Percentiles rank a stretch among this genome's conserved stretches.
Conservation (phyloP, 2,329 filamentous ascomycete genomes). For the Penicillium sp. region DNA sequence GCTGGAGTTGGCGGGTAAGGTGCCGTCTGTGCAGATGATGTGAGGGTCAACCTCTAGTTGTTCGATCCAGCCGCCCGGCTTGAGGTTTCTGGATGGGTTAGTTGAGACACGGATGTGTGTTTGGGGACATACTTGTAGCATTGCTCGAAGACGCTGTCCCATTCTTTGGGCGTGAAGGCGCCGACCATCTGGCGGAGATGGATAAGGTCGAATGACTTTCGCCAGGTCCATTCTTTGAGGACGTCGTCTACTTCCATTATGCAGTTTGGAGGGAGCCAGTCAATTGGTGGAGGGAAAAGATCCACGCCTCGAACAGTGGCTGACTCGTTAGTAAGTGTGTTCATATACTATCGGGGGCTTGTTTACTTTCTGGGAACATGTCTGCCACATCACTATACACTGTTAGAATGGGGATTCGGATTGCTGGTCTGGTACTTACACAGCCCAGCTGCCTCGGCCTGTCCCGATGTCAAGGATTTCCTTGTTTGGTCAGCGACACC, state of each 20-base stretch:
- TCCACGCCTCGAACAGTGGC: slow-evolving; percentile 18
- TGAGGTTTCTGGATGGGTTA: slow-evolving; percentile 1
- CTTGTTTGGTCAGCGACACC: neutral
- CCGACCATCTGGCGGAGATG: slow-evolving; percentile 13
- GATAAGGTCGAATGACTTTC: slow-evolving; percentile 18
- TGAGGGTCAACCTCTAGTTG: slow-evolving; percentile 2
- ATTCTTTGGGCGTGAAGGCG: slow-evolving; percentile 6
- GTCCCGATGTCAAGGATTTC: slow-evolving; percentile 10
- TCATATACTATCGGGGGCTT: neutral
- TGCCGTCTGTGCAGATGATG: neutral
- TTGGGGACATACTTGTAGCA: neutral
- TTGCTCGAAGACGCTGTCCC: slow-evolving; percentile 1
- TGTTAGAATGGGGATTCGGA: neutral
- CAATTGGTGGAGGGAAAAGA: slow-evolving; percentile 16
- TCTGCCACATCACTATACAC: slow-evolving; percentile 2
- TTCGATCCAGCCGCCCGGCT: slow-evolving; percentile 6
- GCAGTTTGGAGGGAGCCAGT: slow-evolving; percentile 25
- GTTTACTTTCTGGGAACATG: slow-evolving; percentile 4
- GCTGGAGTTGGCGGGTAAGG: neutral
- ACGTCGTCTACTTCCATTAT: slow-evolving; percentile 24
- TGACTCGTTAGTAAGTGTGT: neutral
- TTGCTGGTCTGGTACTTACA: neutral
- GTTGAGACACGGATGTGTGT: neutral
- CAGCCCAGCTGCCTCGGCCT: slow-evolving; percentile 9
- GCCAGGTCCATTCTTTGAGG: slow-evolving; percentile 17